These are phyloP conservation scores for Alternaria arborescens DNA, from an alignment of 2,329 filamentous ascomycete genomes.

Conservation along the genomic window DNA sequence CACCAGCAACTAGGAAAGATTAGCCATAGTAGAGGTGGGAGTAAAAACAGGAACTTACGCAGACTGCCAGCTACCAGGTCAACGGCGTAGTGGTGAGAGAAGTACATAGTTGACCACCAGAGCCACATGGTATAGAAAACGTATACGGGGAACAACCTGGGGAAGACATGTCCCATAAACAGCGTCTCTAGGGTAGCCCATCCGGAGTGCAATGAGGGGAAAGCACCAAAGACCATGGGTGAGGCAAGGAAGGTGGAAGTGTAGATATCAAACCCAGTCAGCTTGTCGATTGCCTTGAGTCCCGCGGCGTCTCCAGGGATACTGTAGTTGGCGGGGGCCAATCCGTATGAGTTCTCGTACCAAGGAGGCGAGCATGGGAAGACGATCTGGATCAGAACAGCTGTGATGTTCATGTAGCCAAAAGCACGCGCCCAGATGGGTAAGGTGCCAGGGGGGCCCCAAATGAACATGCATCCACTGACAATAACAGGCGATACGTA, in stretches of 20 bases:
- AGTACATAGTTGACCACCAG: constrained; percentile 99
- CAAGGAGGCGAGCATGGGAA: constrained; percentile 96
- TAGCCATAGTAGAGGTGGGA: constrained; percentile 22
- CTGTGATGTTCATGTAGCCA: constrained; percentile 89
- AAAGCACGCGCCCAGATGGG: constrained; percentile 87
- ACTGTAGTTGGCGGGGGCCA: constrained; percentile 90
- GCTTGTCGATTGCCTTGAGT: constrained; percentile 83
- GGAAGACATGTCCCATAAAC: constrained; percentile 94
- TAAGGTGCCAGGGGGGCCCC: constrained; percentile 83
- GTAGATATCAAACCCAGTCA: constrained; percentile 93
- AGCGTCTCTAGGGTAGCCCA: constrained; percentile 89
- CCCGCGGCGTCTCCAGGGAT: constrained; percentile 91
- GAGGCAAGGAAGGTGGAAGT: constrained; percentile 91
- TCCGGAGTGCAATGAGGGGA: constrained; percentile 90
- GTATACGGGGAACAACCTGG: constrained; percentile 79
- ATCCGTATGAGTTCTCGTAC: constrained; percentile 93
- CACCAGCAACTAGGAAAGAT: constrained; percentile 63
- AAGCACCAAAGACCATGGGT: constrained; percentile 91
- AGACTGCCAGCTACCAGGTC: constrained; percentile 89
- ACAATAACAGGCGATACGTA: constrained; percentile 85
- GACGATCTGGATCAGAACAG: constrained; percentile 85
- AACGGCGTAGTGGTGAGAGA: constrained; percentile 96
- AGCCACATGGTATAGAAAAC: constrained; percentile 89
- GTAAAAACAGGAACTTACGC: constrained; percentile 42
- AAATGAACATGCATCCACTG: constrained; percentile 83